Conservation (phyloP, 768 basidiomycete species). For the Serpula lacrymans region DNA sequence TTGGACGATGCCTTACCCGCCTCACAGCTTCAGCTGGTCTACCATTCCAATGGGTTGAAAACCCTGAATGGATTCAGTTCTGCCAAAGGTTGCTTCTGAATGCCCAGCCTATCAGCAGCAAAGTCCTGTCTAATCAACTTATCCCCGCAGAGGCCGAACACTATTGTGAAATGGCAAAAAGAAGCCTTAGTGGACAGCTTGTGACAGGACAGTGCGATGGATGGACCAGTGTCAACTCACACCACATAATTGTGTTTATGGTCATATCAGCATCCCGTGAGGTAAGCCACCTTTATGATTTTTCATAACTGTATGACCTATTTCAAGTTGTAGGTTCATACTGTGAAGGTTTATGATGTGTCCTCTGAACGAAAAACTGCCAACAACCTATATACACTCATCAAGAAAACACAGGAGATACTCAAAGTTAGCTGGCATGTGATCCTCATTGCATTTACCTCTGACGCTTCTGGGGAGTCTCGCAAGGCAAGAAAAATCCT, state of each 20-base stretch:
- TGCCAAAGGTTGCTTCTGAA: too few species aligned
- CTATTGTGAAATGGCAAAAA: not conserved
- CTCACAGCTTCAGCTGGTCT: slow-evolving; percentile 31
- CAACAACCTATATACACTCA: not conserved
- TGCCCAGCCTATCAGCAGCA: slow-evolving; percentile 1
- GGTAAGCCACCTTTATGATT: not conserved
- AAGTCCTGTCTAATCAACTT: not conserved
- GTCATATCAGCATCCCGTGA: slow-evolving; percentile 1
- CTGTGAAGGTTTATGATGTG: slow-evolving; percentile 1
- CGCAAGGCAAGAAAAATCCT: too few species aligned
- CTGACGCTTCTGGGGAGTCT: too few species aligned
- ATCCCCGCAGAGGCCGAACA: not conserved
- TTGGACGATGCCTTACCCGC: too few species aligned
- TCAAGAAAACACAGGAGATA: slow-evolving; percentile 1
- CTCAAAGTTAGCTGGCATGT: too few species aligned
- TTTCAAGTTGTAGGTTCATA: slow-evolving; percentile 1
- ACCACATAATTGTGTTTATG: slow-evolving; percentile 4
- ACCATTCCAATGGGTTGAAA: slow-evolving; percentile 35
- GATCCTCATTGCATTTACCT: too few species aligned
- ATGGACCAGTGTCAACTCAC: slow-evolving; percentile 4
- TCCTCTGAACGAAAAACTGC: slow-evolving; percentile 4
- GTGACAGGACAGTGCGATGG: slow-evolving; percentile 3
- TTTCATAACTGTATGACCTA: too few species aligned
- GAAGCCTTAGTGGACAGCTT: not conserved
- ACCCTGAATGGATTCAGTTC: slow-evolving; percentile 29